Percentiles rank a stretch among this genome's conserved stretches.
Evolutionary conservation across 1,284 basidiomycete species (phyloP).

Genomic region (Ustilago sp.): DNA sequence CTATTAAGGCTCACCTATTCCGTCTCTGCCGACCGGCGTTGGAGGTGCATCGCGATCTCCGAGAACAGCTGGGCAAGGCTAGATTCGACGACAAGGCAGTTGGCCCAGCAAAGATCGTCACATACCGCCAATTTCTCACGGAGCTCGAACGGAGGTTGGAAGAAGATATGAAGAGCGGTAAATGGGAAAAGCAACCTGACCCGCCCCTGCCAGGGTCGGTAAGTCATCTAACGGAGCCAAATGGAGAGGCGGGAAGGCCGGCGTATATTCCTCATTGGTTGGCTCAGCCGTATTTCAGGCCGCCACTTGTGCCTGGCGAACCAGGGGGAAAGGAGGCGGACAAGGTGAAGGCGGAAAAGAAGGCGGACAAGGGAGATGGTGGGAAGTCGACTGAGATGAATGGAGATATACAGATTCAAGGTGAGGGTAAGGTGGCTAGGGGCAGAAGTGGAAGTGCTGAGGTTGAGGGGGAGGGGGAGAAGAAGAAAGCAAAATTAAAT

Average conservation of each 20-base stretch:
- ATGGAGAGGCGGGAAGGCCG: constrained; percentile 66
- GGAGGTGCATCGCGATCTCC: constrained; percentile 77
- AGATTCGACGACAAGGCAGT: constrained; percentile 47
- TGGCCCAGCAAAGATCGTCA: constrained; percentile 73
- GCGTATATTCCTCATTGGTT: constrained; percentile 82
- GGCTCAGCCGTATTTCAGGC: constrained; percentile 85
- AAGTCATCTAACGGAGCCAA: constrained; percentile 56
- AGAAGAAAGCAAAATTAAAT: constrained; percentile 22
- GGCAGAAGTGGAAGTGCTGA: constrained; percentile 19
- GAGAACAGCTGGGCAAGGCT: constrained; percentile 76
- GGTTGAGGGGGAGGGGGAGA: background rate
- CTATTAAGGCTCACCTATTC: constrained; percentile 92
- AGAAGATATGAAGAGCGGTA: constrained; percentile 70
- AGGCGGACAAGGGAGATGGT: background rate
- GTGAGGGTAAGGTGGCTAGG: constrained; percentile 9
- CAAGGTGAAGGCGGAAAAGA: background rate
- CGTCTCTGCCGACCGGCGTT: constrained; percentile 87
- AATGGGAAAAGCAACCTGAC: constrained; percentile 22
- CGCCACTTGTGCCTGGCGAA: constrained; percentile 59
- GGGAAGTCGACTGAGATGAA: constrained; percentile 4
- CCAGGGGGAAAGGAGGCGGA: constrained; percentile 16
- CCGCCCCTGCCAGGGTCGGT: constrained; percentile 31
- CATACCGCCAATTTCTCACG: constrained; percentile 75
- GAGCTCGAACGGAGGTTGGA: constrained; percentile 79
- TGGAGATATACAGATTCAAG: constrained; percentile 23